A percentile compares a stretch with the other conserved stretches of the same genome.
Conservation (phyloP, 768 basidiomycete species). For the Suillus alpinus region DNA sequence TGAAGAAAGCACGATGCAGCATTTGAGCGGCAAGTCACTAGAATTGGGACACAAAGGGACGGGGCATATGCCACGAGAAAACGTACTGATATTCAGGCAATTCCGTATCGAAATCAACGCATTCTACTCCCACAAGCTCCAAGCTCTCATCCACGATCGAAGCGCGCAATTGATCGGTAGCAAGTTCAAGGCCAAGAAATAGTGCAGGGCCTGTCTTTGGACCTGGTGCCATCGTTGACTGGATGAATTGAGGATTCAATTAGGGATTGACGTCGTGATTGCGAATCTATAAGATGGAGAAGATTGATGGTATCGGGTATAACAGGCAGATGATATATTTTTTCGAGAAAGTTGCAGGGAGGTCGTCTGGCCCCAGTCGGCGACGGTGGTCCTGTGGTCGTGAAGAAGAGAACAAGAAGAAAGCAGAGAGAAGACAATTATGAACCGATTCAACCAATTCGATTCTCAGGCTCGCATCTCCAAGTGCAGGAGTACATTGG, state of each 20-base stretch:
- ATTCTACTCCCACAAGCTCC: slow-evolving; percentile 79
- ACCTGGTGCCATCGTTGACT: slow-evolving; percentile 29
- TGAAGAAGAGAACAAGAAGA: slow-evolving; percentile 17
- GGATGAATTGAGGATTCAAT: slow-evolving; percentile 2
- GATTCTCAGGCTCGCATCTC: slow-evolving; percentile 14
- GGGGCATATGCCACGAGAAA: background rate
- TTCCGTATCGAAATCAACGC: slow-evolving; percentile 80
- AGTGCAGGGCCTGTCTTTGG: slow-evolving; percentile 47
- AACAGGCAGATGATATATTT: slow-evolving; percentile 8
- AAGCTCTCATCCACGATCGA: slow-evolving; percentile 81
- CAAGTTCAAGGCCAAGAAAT: slow-evolving; percentile 85
- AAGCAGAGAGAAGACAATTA: slow-evolving; percentile 10
- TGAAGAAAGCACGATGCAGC: slow-evolving; percentile 9
- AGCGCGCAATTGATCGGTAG: slow-evolving; percentile 80
- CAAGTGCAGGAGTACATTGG: slow-evolving; percentile 14
- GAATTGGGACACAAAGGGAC: slow-evolving; percentile 4
- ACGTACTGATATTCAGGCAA: slow-evolving; percentile 80
- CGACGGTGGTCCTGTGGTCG: slow-evolving; percentile 25
- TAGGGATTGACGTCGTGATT: slow-evolving; percentile 7
- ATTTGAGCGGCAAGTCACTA: background rate
- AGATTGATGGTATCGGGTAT: slow-evolving; percentile 31
- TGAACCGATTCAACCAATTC: slow-evolving; percentile 13
- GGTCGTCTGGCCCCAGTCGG: background rate
- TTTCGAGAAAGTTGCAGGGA: background rate
- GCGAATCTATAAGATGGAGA: slow-evolving; percentile 14